Percentiles rank a stretch among this genome's conserved stretches.
phyloP scores from a whole-genome alignment of 495 filamentous ascomycete genomes.

The Parachaetomium inaequale region DNA sequence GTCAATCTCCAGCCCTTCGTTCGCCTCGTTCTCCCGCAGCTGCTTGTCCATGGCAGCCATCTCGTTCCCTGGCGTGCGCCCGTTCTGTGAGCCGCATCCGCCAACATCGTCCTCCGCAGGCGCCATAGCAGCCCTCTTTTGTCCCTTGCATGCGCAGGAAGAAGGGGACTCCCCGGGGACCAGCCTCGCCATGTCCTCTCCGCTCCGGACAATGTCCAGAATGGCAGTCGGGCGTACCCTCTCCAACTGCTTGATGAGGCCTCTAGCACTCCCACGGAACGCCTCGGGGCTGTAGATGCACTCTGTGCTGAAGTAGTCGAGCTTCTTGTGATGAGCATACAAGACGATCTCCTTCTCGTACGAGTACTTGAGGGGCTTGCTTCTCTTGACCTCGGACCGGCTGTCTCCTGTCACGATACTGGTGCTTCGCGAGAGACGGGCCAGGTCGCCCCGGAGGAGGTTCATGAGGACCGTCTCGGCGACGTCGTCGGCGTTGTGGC shows the following conservation, averaged over 20 bases:
- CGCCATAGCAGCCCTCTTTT: conserved; percentile 36
- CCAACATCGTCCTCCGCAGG: conserved; percentile 60
- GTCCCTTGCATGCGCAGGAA: conserved; percentile 38
- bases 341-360: conserved; percentile 99
- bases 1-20: conserved; percentile 66
- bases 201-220: conserved; percentile 88
- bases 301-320: conserved; percentile 98
- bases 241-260: conserved; percentile 91
- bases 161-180: conserved; percentile 58
- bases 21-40: conserved; percentile 64
- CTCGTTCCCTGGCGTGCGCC: conserved; percentile 67
- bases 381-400: conserved; percentile 76
- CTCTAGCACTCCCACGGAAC: conserved; percentile 89
- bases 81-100: conserved; percentile 73
- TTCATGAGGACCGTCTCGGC: conserved; percentile 99
- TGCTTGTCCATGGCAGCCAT: conserved; percentile 92
- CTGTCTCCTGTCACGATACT: conserved; percentile 80
- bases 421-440: conserved; percentile 83
- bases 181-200: conserved; percentile 90
- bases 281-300: conserved; percentile 98
- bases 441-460: conserved; percentile 81
- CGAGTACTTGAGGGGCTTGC: conserved; percentile 95
- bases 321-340: conserved; percentile 90
- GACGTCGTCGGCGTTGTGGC: conserved; percentile 96
- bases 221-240: conserved; percentile 90